Evolutionary conservation across 2,329 filamentous ascomycete genomes (phyloP).

Genomic region (Arachnomyces sp.): DNA sequence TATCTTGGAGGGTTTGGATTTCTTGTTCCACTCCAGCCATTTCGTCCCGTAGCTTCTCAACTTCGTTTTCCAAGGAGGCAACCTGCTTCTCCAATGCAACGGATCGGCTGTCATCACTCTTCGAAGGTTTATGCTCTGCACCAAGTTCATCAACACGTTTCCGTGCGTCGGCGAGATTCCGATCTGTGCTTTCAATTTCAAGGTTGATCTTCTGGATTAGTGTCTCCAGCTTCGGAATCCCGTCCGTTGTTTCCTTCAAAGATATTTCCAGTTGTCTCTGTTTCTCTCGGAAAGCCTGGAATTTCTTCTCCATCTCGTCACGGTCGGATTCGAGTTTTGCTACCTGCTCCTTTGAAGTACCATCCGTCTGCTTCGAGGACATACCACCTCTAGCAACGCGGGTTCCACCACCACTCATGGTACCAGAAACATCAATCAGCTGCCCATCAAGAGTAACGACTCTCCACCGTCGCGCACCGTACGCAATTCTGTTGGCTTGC

Average conservation of each 20-base stretch:
- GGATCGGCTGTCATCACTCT: slow-evolving; percentile 69
- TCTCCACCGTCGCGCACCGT: slow-evolving; percentile 86
- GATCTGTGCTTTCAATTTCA: slow-evolving; percentile 78
- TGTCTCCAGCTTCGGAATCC: slow-evolving; percentile 79
- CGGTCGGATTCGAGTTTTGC: slow-evolving; percentile 78
- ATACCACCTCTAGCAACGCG: slow-evolving; percentile 87
- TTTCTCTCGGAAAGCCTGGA: slow-evolving; percentile 75
- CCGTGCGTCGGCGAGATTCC: slow-evolving; percentile 75
- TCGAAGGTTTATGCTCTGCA: slow-evolving; percentile 71
- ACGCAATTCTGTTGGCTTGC: slow-evolving; percentile 96
- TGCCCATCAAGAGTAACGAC: slow-evolving; percentile 94
- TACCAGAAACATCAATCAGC: slow-evolving; percentile 95
- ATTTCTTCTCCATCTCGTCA: slow-evolving; percentile 74
- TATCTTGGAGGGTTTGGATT: slow-evolving; percentile 86
- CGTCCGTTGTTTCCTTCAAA: slow-evolving; percentile 63
- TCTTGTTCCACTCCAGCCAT: slow-evolving; percentile 87
- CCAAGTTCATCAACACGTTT: slow-evolving; percentile 78
- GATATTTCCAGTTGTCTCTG: slow-evolving; percentile 70
- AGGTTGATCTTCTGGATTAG: slow-evolving; percentile 84
- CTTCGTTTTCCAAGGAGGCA: slow-evolving; percentile 63
- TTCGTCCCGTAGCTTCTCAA: slow-evolving; percentile 71
- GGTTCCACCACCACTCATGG: slow-evolving; percentile 94
- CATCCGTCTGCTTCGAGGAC: slow-evolving; percentile 90
- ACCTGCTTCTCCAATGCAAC: slow-evolving; percentile 71
- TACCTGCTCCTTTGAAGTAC: slow-evolving; percentile 83